Base-by-base conservation (phyloP, 495 filamentous ascomycete species). In the Chaetomium cochliodes region DNA sequence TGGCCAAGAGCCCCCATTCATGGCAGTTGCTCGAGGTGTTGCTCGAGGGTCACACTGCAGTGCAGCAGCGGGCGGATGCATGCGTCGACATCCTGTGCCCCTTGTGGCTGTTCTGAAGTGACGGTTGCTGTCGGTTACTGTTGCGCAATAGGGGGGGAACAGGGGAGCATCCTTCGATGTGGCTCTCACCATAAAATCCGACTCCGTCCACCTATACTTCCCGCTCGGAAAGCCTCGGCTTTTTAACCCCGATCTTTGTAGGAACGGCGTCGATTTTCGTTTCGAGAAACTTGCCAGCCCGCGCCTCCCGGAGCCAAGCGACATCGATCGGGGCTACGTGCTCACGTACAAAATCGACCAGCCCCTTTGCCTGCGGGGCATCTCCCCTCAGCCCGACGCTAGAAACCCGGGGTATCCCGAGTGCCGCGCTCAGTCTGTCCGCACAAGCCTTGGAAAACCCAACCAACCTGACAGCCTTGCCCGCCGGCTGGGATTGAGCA, bases 401-500 rank as follows among this genome's bases (percentile, higher is more conserved):
- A 37, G 83, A 83, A 6, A 85, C 85, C 33, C 86, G 78, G 18
- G 85, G 85, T 39, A 87, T 79, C 9, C 80, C 78, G 1, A 90
- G 74, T 20, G 80, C 77, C 30, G 74, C 69, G 39, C 76, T 78
- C 23, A 90, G 67, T 18, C 78, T 76, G 23, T 78, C 73, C 66
- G 86, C 85, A 33, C 79, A 79, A 5, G 77, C 71, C 64, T 79
- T 80, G 15, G 82, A 80, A 46, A 90, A 78, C 3, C 82, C 76
- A 25, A 89, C 79, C 15, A 90, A 75, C 55, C 81, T 77, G 13
- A 79, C 83, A 44, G 81, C 64, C 11, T 76, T 72, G 16, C 70
- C 67, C 0, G 61, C 33, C 4, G 76, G 71, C 58, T 74, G 67
- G 8, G 77, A 72, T n/a, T 75, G 75, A 3, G 82, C 84, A 30